Base-by-base conservation (phyloP, 768 basidiomycete species). In the Leccinum olivaceopallidum region DNA sequence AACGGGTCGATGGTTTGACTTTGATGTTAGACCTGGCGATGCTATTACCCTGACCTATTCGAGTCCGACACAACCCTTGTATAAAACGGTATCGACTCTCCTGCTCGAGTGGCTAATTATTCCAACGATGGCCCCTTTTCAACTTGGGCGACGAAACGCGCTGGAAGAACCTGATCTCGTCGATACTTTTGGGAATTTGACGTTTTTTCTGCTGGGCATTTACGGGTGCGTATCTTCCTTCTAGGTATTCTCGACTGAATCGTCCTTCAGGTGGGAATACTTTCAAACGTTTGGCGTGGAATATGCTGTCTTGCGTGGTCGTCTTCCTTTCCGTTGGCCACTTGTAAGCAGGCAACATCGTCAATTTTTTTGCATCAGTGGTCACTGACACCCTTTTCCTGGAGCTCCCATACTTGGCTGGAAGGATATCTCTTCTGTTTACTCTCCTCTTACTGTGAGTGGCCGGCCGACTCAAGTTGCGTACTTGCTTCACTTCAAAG, bases 401-500 rank as follows among this genome's bases (percentile, higher is more conserved):
- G 18, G 13, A 72, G 71, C 34, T 73, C 18, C 66, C 72, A 37
- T 72, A 70, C 30, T 6, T 72, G 22, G 44, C 60, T n/a, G 72
- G 72, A 24, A 64, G 72, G 13, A 30, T 64, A 16, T 60, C 6
- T 22, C 54, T 57, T 30, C 51, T 72, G 16, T n/a, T 39, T 16
- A 16, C 32, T 8, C 58, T 73, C 18, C n/a, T 63, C 51, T n/a
- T 64, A 6, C 44, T 53, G 70, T 73, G 22, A 55, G 37, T 37
- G 5, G 16, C 20, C n/a, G 67, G 48, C 1, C 22, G 6, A 6
- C 2, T 16, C 18, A 18, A 12, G 26, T 2, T 24, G 18, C 16
- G 44, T 20, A 10, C 3, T 16, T 24, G 9, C 20, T 18, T n/a
- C 18, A 18, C 39, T 34, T 55, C 30, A 24, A 20, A 32, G 44